phyloP scores from a whole-genome alignment of 2,329 filamentous ascomycete genomes.

The Penicillium sp. region DNA sequence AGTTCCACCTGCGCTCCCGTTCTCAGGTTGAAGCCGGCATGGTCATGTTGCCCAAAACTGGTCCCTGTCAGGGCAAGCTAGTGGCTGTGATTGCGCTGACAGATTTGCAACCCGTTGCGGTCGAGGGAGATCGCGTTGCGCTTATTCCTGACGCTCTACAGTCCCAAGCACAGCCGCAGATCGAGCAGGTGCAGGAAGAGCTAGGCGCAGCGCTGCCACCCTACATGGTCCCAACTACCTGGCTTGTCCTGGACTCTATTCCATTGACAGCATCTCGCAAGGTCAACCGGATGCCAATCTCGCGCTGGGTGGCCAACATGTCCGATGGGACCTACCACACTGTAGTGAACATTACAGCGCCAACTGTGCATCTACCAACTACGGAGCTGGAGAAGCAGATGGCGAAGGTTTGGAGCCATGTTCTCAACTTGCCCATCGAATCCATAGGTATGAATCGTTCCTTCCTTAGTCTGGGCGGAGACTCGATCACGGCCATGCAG shows the following conservation, averaged over 20 bases:
- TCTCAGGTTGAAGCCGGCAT: neutral
- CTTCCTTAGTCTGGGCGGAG: too few relatives aligned
- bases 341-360: neutral
- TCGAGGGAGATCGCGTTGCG: neutral
- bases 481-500: too few relatives aligned
- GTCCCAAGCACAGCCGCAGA: neutral
- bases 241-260: neutral
- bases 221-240: neutral
- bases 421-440: conserved; percentile 3
- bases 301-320: conserved; percentile 6
- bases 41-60: neutral
- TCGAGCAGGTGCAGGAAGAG: neutral
- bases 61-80: neutral
- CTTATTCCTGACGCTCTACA: neutral
- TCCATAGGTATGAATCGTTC: neutral
- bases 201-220: neutral
- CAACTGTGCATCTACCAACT: neutral
- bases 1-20: neutral
- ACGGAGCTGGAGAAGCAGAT: neutral
- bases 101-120: neutral
- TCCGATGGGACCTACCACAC: neutral
- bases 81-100: neutral
- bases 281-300: neutral
- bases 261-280: neutral
- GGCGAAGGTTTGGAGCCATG: neutral